Percentiles rank a stretch among this genome's conserved stretches.
phyloP scores from a whole-genome alignment of 768 basidiomycete species.

The Inosperma sp. region DNA sequence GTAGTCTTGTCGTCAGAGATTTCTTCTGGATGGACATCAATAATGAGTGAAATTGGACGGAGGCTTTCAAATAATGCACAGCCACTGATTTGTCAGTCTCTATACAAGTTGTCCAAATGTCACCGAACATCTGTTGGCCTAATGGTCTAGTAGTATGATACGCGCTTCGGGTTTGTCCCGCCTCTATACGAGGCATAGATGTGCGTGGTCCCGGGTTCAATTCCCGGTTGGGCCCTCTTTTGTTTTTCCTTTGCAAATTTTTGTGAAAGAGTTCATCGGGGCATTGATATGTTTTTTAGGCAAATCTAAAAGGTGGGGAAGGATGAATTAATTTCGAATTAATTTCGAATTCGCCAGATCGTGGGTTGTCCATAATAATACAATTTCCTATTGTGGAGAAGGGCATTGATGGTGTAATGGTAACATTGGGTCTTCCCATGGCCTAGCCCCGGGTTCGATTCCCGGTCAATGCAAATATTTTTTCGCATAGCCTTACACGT shows the following conservation, averaged over 20 bases:
- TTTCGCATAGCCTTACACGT: neutral
- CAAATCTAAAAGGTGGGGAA: no score
- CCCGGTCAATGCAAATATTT: slow-evolving; percentile 43
- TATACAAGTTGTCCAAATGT: neutral
- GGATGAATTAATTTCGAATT: no score
- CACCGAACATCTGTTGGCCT: slow-evolving; percentile 15
- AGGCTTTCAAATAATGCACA: neutral
- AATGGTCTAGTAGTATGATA: slow-evolving; percentile 38
- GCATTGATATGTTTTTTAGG: neutral
- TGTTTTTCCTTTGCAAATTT: slow-evolving; percentile 2
- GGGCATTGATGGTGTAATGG: slow-evolving; percentile 69
- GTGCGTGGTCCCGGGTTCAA: slow-evolving; percentile 36
- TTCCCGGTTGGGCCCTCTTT: slow-evolving; percentile 33
- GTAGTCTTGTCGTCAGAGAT: slow-evolving; percentile 34
- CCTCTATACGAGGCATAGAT: slow-evolving; percentile 18
- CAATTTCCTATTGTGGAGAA: no score
- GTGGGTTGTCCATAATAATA: no score
- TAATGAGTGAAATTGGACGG: no score
- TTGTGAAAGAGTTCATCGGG: neutral
- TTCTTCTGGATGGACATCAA: slow-evolving; percentile 28
- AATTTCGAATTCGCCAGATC: no score
- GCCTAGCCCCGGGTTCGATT: slow-evolving; percentile 54
- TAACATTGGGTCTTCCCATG: slow-evolving; percentile 87
- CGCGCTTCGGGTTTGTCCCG: slow-evolving; percentile 31
- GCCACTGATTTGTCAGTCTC: neutral